Percentiles rank a stretch among this genome's conserved stretches.
Conservation (phyloP, 768 basidiomycete genomes). For the Boletus vinaceobasis region DNA sequence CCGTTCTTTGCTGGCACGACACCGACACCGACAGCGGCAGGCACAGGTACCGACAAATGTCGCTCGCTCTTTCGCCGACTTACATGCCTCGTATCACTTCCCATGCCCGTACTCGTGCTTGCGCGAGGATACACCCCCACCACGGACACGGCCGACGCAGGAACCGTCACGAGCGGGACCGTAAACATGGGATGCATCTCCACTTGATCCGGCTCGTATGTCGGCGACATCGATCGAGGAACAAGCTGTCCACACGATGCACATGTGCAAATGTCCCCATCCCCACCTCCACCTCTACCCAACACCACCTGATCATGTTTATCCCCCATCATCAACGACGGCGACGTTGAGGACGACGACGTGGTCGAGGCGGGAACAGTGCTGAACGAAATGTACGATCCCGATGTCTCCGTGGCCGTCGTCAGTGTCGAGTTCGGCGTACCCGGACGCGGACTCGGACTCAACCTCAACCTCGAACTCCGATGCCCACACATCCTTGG, state of each 20-base stretch:
- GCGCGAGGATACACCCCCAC: neutral
- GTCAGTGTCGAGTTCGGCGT: constrained; percentile 20
- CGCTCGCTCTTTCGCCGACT: neutral
- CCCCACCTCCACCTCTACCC: neutral
- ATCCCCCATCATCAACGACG: neutral
- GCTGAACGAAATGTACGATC: constrained; percentile 22
- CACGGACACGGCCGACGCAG: constrained; percentile 1
- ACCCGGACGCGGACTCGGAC: constrained; percentile 14
- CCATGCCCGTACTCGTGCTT: neutral
- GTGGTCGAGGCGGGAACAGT: constrained; percentile 18
- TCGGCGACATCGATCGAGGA: neutral
- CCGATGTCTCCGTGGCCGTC: constrained; percentile 20
- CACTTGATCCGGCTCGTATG: neutral
- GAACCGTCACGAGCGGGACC: constrained; percentile 26
- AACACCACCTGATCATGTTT: neutral
- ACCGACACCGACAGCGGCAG: neutral
- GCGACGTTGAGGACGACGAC: constrained; percentile 12
- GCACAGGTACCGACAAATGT: neutral
- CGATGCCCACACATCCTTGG: constrained; percentile 1
- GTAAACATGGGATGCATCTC: constrained; percentile 30
- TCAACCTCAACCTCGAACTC: neutral
- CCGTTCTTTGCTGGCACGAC: neutral
- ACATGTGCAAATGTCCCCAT: constrained; percentile 5
- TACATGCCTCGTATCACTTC: neutral
- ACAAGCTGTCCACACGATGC: constrained; percentile 19